Evolutionary conservation across 371 early-diverging fungal species (phyloP), one percentile per base, ranked within the genome.

Genomic region (Circinella umbellata): DNA sequence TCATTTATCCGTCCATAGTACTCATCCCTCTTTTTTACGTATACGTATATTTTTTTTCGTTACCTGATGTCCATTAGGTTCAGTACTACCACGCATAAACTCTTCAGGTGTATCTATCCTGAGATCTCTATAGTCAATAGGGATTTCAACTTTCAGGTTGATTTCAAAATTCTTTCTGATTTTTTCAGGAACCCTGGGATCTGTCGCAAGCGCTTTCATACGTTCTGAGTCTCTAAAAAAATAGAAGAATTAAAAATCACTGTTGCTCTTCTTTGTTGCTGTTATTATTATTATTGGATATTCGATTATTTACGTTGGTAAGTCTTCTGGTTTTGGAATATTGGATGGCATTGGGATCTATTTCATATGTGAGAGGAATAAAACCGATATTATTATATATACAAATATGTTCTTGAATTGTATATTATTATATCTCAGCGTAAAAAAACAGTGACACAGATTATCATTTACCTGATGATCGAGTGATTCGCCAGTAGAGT

Each of bases 111-210:
- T 61, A 34, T 64, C 61, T 18, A 61, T 54, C 13, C 59, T 46
- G 35, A 73, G 74, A 49, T 75, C 70, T n/a, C 82, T 74, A 38
- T 75, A 79, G 53, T 80, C 80, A 4, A 82, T 69, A 17, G 79
- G 80, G 42, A 74, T 49, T 15, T 49, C 61, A 15, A 49, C 34
- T 53, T 63, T n/a, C 36, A 53, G 18, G 27, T 62, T 63, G 15
- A 20, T 20, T 37, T 69, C 63, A 38, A 39, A 18, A 18, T 15
- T 46, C 11, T 54, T 17, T 17, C 64, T 51, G 46, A 54, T 34
- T 27, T 54, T 20, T 17, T 38, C 63, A 10, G 63, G 69, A 46
- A 69, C 15, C 37, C 53, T n/a, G 6, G 65, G 54, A 36, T 64
- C 53, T 4, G 35, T 15, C 10, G 34, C 3, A 37, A 64, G 53